phyloP scores from a whole-genome alignment of 2,329 filamentous ascomycete species.

The Pyrenophora seminiperda region DNA sequence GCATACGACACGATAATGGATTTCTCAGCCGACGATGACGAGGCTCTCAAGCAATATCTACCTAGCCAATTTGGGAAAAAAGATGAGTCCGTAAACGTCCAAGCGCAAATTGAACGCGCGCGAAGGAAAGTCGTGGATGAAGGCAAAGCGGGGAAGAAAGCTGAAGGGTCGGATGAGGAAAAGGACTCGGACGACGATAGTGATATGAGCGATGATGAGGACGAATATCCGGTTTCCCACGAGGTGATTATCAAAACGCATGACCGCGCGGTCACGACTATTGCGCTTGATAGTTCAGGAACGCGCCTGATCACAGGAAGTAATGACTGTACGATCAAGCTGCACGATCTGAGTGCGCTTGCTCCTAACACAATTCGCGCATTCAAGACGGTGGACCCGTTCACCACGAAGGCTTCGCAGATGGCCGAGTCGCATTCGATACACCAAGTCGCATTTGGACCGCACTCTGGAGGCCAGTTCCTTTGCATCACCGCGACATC shows the following conservation, averaged over 20 bases:
- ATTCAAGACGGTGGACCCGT: constrained; percentile 91
- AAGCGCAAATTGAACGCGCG: constrained; percentile 79
- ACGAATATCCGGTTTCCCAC: constrained; percentile 91
- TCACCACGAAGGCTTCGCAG: constrained; percentile 71
- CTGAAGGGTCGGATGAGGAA: constrained; percentile 38
- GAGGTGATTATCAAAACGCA: constrained; percentile 93
- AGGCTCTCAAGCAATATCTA: constrained; percentile 76
- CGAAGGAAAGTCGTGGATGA: constrained; percentile 62
- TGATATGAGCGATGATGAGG: constrained; percentile 70
- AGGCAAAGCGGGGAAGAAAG: constrained; percentile 36
- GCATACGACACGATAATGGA: constrained; percentile 24
- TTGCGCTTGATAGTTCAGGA: constrained; percentile 83
- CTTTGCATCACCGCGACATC: constrained; percentile 87
- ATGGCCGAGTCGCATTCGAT: constrained; percentile 84
- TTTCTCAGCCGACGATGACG: constrained; percentile 56
- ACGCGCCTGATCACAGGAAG: constrained; percentile 87
- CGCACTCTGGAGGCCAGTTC: constrained; percentile 76
- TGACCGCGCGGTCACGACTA: constrained; percentile 80
- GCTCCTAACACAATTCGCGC: constrained; percentile 91
- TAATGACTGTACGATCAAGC: constrained; percentile 85
- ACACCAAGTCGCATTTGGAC: constrained; percentile 85
- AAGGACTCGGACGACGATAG: constrained; percentile 54
- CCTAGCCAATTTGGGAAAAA: constrained; percentile 87
- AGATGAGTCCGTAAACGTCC: constrained; percentile 72
- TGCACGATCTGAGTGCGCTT: constrained; percentile 96